Conservation (phyloP, 345 rosid species). For the Dovyalis caffra region DNA sequence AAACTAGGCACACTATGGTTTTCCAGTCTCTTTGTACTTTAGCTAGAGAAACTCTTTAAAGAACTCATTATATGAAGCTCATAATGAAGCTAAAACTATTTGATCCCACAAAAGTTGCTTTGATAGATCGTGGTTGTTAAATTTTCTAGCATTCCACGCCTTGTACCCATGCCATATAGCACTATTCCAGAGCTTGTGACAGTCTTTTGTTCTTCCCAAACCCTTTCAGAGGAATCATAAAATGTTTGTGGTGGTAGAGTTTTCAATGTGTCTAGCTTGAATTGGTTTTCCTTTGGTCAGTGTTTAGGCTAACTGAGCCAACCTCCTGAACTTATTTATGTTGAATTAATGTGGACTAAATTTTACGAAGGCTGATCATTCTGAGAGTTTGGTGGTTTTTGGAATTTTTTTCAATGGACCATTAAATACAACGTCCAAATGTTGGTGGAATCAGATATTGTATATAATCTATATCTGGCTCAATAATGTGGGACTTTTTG, state of each 20-base stretch:
- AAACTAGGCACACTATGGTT: no score
- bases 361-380: not conserved
- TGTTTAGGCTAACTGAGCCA: not conserved
- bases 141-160: no score
- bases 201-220: not conserved
- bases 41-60: no score
- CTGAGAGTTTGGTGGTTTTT: not conserved
- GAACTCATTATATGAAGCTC: no score
- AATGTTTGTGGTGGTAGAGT: no score
- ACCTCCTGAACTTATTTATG: slow-evolving; percentile 1
- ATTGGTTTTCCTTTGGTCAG: not conserved
- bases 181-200: no score
- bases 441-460: not conserved
- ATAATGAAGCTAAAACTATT: no score
- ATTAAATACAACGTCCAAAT: not conserved
- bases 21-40: no score
- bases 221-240: not conserved
- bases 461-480: not conserved
- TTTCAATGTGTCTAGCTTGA: not conserved
- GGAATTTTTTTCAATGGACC: not conserved
- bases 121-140: not conserved
- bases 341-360: not conserved
- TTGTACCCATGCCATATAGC: no score
- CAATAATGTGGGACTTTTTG: not conserved
- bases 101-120: not conserved